A percentile compares a stretch with the other conserved stretches of the same genome.
These are phyloP conservation scores for Xylariaceae sp. DNA, from an alignment of 2,329 filamentous ascomycete genomes.

Conservation along the genomic window DNA sequence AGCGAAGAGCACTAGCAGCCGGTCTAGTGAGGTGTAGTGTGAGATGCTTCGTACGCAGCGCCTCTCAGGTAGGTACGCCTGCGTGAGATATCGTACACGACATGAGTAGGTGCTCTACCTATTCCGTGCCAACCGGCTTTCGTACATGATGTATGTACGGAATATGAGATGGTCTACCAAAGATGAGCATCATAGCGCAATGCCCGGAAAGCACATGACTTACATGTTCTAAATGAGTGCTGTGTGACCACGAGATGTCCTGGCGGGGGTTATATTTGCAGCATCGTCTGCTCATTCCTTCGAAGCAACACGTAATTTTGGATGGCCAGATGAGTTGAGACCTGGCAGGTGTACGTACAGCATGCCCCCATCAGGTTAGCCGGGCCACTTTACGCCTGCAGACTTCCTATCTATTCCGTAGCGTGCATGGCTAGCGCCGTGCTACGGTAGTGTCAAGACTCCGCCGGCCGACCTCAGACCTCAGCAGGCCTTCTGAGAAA, in stretches of 20 bases:
- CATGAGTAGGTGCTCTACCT: neutral
- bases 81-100: neutral
- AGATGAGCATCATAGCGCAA: neutral
- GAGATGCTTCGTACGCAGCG: neutral
- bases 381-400: neutral
- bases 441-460: neutral
- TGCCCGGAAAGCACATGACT: neutral
- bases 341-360: neutral
- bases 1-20: neutral
- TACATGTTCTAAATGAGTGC: neutral
- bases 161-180: too few species aligned
- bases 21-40: neutral
- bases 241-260: neutral
- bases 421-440: neutral
- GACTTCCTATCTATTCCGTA: neutral
- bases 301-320: neutral
- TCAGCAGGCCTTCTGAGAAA: neutral
- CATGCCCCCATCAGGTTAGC: neutral
- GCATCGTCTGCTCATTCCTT: neutral
- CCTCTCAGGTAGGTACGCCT: neutral
- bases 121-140: too few species aligned
- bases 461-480: too few species aligned
- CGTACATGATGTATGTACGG: too few species aligned
- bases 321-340: neutral
- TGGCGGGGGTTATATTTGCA: neutral